Evolutionary conservation across 305 asterid genomes (phyloP).

Genomic region (Coffea humblotiana): DNA sequence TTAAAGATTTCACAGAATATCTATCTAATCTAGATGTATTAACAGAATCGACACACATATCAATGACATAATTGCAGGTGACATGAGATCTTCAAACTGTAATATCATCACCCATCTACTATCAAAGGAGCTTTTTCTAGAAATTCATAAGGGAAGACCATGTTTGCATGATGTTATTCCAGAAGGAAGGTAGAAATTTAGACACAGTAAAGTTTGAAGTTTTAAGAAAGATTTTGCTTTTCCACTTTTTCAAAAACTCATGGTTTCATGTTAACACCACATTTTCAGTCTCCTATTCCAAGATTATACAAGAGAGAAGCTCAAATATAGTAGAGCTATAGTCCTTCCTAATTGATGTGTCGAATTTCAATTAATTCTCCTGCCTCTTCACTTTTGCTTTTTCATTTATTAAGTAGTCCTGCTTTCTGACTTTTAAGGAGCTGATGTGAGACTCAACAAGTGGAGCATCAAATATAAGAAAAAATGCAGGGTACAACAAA

Average conservation of each 20-base stretch:
- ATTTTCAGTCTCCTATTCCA: not conserved
- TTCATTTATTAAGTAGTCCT: not conserved
- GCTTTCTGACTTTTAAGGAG: not conserved
- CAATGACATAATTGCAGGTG: not conserved
- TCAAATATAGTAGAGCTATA: too few relatives aligned
- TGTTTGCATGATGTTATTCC: not conserved
- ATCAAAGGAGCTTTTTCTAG: not conserved
- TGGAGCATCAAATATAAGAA: not conserved
- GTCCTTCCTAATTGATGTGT: not conserved
- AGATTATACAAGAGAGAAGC: not conserved
- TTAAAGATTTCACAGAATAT: too few relatives aligned
- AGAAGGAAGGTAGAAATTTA: not conserved
- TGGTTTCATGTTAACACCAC: not conserved
- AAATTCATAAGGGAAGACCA: not conserved
- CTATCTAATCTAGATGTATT: too few relatives aligned
- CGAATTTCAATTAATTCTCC: not conserved
- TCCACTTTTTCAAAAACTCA: not conserved
- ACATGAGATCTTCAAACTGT: not conserved
- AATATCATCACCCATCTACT: not conserved
- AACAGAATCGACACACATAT: too few relatives aligned
- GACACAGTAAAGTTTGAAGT: not conserved
- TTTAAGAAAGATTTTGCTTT: not conserved
- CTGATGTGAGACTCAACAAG: not conserved
- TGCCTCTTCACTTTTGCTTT: not conserved
- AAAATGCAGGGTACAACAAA: too few relatives aligned